Base-by-base conservation (phyloP, 495 filamentous ascomycete genomes). In the Xylaria longipes region DNA sequence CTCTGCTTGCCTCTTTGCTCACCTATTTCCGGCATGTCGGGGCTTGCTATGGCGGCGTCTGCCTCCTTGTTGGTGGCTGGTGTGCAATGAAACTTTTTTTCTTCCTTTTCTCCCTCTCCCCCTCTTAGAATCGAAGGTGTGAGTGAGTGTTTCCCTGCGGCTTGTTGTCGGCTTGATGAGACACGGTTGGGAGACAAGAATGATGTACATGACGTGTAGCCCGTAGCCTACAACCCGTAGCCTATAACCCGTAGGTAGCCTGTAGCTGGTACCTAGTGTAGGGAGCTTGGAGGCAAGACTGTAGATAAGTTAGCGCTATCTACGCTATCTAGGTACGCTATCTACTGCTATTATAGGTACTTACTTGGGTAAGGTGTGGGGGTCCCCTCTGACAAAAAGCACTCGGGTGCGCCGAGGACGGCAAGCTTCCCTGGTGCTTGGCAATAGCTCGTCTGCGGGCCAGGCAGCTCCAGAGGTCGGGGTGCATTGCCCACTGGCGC, bases 361-460 rank as follows among this genome's bases (percentile, higher is more conserved):
- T n/a, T n/a, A n/a, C n/a, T n/a, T n/a, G n/a, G n/a, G n/a, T n/a
- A n/a, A n/a, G n/a, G 27, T 56, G 27, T n/a, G n/a, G n/a, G 25
- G 52, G 52, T 12, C 27, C 43, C 52, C 52, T 31, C 15, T 57
- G 52, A 57, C 27, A 57, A 57, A 57, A 57, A 57, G 25, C 52
- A 29, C 25, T 66, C 64, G 64, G 64, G 46, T 54, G 64, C 20
- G 46, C 64, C 64, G 64, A 66, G 29, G 46, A 66, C 64, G 64
- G 64, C n/a, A 54, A 20, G 12, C 35, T 11, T 35, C 15, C 54
- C 15, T 20, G 33, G 58, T 8, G 20, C 58, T 62, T 62, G 58
- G 58, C 25, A n/a, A 1, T 25, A 50, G 46, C n/a, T 50, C 22
- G 46, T 29, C 27, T 22, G 35, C 3, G 7, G 35, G 7, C 46